phyloP scores from a whole-genome alignment of 2,329 filamentous ascomycete species.

The Talaromyces sp. region DNA sequence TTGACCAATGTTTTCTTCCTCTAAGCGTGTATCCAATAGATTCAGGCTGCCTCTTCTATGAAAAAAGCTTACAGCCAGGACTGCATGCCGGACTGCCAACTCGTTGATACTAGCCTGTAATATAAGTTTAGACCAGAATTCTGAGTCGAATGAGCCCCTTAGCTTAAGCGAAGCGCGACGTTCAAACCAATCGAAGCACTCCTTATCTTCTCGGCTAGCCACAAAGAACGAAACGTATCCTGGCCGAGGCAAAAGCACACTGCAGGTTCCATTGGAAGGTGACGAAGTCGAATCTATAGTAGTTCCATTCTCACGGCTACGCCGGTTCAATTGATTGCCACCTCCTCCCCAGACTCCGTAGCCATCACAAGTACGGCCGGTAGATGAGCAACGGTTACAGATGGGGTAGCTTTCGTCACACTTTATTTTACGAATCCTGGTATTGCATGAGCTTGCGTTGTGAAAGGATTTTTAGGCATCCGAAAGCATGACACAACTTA shows the following conservation, averaged over 20 bases:
- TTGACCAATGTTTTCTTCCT: background rate
- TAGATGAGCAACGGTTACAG: slow-evolving; percentile 11
- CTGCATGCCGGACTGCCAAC: slow-evolving; percentile 7
- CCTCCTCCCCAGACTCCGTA: slow-evolving; percentile 14
- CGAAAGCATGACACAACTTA: background rate
- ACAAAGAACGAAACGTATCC: slow-evolving; percentile 9
- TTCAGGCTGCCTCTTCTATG: background rate
- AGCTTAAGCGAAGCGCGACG: slow-evolving; percentile 4
- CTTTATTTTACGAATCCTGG: slow-evolving; percentile 12
- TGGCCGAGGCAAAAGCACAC: background rate
- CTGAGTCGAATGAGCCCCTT: slow-evolving; percentile 4
- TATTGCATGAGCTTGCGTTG: background rate
- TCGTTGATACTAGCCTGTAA: slow-evolving; percentile 10
- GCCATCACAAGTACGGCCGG: slow-evolving; percentile 13
- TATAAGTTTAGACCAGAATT: slow-evolving; percentile 8
- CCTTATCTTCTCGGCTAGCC: slow-evolving; percentile 6
- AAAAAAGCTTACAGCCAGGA: slow-evolving; percentile 7
- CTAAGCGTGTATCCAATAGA: background rate
- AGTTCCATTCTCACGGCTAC: background rate
- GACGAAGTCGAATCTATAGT: background rate
- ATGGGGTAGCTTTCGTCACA: slow-evolving; percentile 12
- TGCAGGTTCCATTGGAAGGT: background rate
- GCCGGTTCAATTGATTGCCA: background rate
- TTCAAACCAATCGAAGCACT: slow-evolving; percentile 11
- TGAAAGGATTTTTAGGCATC: background rate